Evolutionary conservation across 2,329 filamentous ascomycete species (phyloP).

Genomic region (Fusarium kyushuense): DNA sequence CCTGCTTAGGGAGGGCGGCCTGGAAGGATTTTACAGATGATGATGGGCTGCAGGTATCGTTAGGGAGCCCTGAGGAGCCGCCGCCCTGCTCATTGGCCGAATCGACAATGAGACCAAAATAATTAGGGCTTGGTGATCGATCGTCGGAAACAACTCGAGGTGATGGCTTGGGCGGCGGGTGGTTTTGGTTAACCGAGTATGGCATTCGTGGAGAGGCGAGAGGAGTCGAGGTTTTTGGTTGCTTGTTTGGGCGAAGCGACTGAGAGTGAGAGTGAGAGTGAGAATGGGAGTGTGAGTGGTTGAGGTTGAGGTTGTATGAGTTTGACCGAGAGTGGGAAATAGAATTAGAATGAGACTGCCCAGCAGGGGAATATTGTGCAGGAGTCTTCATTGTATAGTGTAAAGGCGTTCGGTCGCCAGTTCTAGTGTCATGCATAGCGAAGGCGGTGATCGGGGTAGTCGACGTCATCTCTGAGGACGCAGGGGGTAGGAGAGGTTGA

Average conservation of each 20-base stretch:
- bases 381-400: constrained; percentile 63
- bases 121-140: constrained; percentile 79
- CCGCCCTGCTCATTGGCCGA: constrained; percentile 70
- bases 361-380: constrained; percentile 53
- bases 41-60: constrained; percentile 80
- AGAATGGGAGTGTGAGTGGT: constrained; percentile 53
- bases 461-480: constrained; percentile 45
- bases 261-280: constrained; percentile 58
- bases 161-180: constrained; percentile 65
- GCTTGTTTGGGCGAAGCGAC: constrained; percentile 55
- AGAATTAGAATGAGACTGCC: constrained; percentile 47
- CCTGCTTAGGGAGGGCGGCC: constrained; percentile 74
- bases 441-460: constrained; percentile 43
- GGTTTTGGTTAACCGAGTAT: constrained; percentile 66
- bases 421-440: constrained; percentile 52
- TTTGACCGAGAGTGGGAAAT: constrained; percentile 50
- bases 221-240: constrained; percentile 63
- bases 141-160: constrained; percentile 54
- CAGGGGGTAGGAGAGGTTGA: constrained; percentile 28
- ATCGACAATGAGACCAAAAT: constrained; percentile 83
- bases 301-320: constrained; percentile 56
- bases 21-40: constrained; percentile 78
- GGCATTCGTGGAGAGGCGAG: constrained; percentile 63
- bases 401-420: constrained; percentile 52
- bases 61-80: constrained; percentile 68